These are phyloP conservation scores for Dothistroma pini DNA, from an alignment of 2,329 filamentous ascomycete species.

Conservation along the genomic window DNA sequence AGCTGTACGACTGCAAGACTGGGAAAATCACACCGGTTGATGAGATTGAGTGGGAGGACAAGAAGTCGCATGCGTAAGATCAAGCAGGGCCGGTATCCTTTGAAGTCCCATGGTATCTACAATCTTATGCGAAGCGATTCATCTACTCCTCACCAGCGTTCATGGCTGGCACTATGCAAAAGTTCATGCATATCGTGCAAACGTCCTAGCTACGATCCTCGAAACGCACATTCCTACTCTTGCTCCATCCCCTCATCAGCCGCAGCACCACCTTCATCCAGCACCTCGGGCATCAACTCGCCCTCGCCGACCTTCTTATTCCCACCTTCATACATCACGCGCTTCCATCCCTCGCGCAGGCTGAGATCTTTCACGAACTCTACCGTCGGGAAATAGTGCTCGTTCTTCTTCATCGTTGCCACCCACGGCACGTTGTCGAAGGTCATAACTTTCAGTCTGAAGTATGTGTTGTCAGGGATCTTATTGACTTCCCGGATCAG, in stretches of 20 bases:
- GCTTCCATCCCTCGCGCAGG: conserved; percentile 54
- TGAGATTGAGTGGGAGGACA: conserved; percentile 14
- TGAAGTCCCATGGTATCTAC: background rate
- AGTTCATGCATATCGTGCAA: background rate
- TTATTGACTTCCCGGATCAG: conserved; percentile 79
- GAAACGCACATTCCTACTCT: background rate
- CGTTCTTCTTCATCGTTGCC: conserved; percentile 99
- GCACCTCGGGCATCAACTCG: conserved; percentile 26
- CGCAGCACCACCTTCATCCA: conserved; percentile 18
- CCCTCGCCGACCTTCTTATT: conserved; percentile 35
- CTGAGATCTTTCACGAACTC: conserved; percentile 59
- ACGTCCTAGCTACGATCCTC: background rate
- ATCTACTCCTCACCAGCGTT: background rate
- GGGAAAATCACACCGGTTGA: conserved; percentile 9
- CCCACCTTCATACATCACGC: conserved; percentile 53
- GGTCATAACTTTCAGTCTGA: conserved; percentile 93
- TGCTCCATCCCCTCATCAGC: conserved; percentile 1
- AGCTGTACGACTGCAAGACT: conserved; percentile 8
- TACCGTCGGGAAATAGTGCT: conserved; percentile 80
- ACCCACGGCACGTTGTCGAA: conserved; percentile 99
- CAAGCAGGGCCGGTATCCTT: too few species aligned
- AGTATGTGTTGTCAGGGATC: conserved; percentile 97
- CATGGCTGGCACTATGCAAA: background rate
- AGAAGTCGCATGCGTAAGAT: conserved; percentile 7
- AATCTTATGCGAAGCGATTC: background rate